These are phyloP conservation scores for Paspalum notatum DNA, from an alignment of 176 grass and related monocot genomes.

Conservation along the genomic window DNA sequence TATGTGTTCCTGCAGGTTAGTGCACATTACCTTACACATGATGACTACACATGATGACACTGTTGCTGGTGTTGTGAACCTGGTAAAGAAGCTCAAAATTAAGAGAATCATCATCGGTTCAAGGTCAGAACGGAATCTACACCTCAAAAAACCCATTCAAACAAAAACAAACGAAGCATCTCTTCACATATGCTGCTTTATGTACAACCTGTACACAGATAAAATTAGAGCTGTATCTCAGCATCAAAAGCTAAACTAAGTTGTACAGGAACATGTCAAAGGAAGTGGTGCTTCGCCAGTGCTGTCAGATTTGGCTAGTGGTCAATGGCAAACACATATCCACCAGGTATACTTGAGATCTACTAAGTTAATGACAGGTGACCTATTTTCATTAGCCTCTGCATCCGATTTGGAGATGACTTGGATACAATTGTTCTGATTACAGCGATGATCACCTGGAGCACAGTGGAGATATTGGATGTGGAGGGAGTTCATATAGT, in stretches of 20 bases:
- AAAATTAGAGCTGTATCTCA: slow-evolving; percentile 1
- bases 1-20: slow-evolving; percentile 45
- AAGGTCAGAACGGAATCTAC: slow-evolving; percentile 44
- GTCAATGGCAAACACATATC: slow-evolving; percentile 52
- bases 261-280: slow-evolving; percentile 53
- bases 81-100: slow-evolving; percentile 50
- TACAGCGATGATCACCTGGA: slow-evolving; percentile 48
- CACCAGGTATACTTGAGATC: slow-evolving; percentile 50
- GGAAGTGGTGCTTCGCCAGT: slow-evolving; percentile 33
- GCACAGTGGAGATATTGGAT: slow-evolving; percentile 30
- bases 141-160: not conserved
- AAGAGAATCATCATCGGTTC: slow-evolving; percentile 56
- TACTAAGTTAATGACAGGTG: not conserved
- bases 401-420: slow-evolving; percentile 20
- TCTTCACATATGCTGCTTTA: slow-evolving; percentile 10
- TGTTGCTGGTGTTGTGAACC: slow-evolving; percentile 51
- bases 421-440: slow-evolving; percentile 31
- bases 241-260: slow-evolving; percentile 17
- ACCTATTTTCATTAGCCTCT: slow-evolving; percentile 15
- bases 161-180: not conserved
- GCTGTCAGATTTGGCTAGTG: slow-evolving; percentile 56
- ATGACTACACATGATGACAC: slow-evolving; percentile 48
- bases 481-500: slow-evolving; percentile 43
- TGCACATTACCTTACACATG: slow-evolving; percentile 42
- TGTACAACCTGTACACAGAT: not conserved